Evolutionary conservation across 2,329 filamentous ascomycete genomes (phyloP).

Genomic region (Aspergillus versicolor): DNA sequence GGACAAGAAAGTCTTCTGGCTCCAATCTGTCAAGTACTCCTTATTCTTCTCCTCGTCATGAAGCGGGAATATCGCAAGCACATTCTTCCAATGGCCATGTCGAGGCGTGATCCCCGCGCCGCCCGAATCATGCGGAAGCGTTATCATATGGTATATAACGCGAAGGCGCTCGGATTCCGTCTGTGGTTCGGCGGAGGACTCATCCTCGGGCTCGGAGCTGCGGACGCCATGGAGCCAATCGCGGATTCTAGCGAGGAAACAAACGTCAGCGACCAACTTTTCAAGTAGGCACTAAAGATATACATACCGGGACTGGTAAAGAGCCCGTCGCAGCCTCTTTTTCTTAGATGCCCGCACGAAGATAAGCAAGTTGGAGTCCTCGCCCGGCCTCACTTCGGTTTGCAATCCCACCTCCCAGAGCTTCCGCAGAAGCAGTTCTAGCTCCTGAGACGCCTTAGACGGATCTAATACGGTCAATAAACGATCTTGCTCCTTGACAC

Average conservation of each 20-base stretch:
- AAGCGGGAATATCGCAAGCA: conserved; percentile 74
- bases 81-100: conserved; percentile 69
- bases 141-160: conserved; percentile 82
- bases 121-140: conserved; percentile 69
- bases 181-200: conserved; percentile 73
- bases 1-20: conserved; percentile 49
- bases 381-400: conserved; percentile 81
- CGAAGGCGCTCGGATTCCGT: conserved; percentile 87
- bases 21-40: conserved; percentile 73
- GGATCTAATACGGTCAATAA: conserved; percentile 53
- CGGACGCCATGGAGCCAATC: conserved; percentile 96
- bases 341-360: conserved; percentile 77
- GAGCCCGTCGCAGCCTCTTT: conserved; percentile 71
- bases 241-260: conserved; percentile 61
- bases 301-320: conserved; percentile 73
- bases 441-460: conserved; percentile 68
- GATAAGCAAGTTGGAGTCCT: conserved; percentile 72
- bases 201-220: conserved; percentile 70
- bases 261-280: not conserved
- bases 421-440: conserved; percentile 74
- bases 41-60: conserved; percentile 78
- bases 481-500: not conserved
- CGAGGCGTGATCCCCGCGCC: conserved; percentile 75
- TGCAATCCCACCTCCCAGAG: conserved; percentile 77
- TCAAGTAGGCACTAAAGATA: not conserved